A percentile compares a stretch with the other conserved stretches of the same genome.
Evolutionary conservation across 352 stramenopile genomes (phyloP).

Genomic region (Pythium insidiosum): DNA sequence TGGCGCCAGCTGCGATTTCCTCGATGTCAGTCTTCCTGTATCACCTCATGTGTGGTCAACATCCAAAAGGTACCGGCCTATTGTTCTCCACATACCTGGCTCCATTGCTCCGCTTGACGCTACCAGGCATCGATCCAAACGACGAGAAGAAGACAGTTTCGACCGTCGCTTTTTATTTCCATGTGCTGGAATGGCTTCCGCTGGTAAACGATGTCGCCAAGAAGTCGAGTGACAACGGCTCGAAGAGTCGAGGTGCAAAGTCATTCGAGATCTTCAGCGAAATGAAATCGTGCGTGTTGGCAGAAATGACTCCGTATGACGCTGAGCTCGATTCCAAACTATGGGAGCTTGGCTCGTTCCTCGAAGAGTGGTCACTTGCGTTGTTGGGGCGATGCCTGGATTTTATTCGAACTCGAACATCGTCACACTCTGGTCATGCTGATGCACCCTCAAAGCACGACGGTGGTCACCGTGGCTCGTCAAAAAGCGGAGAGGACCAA

Average conservation of each 20-base stretch:
- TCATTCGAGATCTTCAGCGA: slow-evolving; percentile 15
- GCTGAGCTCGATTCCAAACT: slow-evolving; percentile 33
- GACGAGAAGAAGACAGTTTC: slow-evolving; percentile 68
- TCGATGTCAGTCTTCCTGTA: slow-evolving; percentile 52
- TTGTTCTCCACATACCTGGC: slow-evolving; percentile 55
- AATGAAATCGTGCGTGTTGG: slow-evolving; percentile 39
- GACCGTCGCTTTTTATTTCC: slow-evolving; percentile 61
- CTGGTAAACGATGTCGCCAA: slow-evolving; percentile 61
- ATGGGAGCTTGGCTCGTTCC: slow-evolving; percentile 46
- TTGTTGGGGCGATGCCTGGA: slow-evolving; percentile 57
- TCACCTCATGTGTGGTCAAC: slow-evolving; percentile 52
- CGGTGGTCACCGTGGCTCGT: slow-evolving; percentile 8
- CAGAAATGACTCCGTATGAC: slow-evolving; percentile 18
- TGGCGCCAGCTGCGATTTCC: slow-evolving; percentile 62
- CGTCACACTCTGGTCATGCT: slow-evolving; percentile 20
- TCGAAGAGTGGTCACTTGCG: slow-evolving; percentile 61
- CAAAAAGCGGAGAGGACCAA: slow-evolving; percentile 34
- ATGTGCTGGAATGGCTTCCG: slow-evolving; percentile 57
- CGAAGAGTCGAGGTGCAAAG: not conserved
- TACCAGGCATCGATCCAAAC: slow-evolving; percentile 69
- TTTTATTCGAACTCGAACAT: slow-evolving; percentile 50
- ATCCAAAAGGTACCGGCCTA: slow-evolving; percentile 28
- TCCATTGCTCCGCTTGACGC: slow-evolving; percentile 45
- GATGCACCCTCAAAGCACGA: too few species aligned
- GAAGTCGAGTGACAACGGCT: slow-evolving; percentile 14